A percentile compares a stretch with the other conserved stretches of the same genome.
These are phyloP conservation scores for Puccinia triticina DNA, from an alignment of 1,284 basidiomycete species.

Conservation along the genomic window DNA sequence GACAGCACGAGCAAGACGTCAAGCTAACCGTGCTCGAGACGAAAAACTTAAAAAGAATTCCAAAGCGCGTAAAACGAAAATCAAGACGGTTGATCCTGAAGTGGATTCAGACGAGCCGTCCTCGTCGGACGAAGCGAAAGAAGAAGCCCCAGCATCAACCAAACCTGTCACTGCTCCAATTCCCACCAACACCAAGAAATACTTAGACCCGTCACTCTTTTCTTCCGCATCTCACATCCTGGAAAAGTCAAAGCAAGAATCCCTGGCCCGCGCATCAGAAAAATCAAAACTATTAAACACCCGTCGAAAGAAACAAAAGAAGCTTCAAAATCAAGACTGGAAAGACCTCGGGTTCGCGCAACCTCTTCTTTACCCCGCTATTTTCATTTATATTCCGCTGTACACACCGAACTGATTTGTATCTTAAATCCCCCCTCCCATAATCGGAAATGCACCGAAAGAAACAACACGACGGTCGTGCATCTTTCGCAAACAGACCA, in stretches of 20 bases:
- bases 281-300: not conserved
- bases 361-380: not conserved
- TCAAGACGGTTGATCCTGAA: not conserved
- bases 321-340: slow-evolving; percentile 16
- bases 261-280: not conserved
- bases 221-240: slow-evolving; percentile 40
- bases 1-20: slow-evolving; percentile 21
- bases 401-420: not conserved
- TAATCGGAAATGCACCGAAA: not conserved
- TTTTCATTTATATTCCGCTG: too few species aligned
- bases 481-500: slow-evolving; percentile 22
- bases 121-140: slow-evolving; percentile 8
- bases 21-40: slow-evolving; percentile 39
- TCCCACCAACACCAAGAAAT: slow-evolving; percentile 23
- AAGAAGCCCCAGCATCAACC: not conserved
- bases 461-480: slow-evolving; percentile 36
- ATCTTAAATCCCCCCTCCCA: not conserved
- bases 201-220: slow-evolving; percentile 45
- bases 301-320: slow-evolving; percentile 14
- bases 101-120: not conserved
- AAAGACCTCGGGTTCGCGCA: slow-evolving; percentile 42
- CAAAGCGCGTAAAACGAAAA: slow-evolving; percentile 23
- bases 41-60: slow-evolving; percentile 43
- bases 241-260: slow-evolving; percentile 27
- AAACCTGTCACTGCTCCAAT: not conserved